Conservation (phyloP, 2,329 filamentous ascomycete genomes). For the Knoxdaviesia proteae region DNA sequence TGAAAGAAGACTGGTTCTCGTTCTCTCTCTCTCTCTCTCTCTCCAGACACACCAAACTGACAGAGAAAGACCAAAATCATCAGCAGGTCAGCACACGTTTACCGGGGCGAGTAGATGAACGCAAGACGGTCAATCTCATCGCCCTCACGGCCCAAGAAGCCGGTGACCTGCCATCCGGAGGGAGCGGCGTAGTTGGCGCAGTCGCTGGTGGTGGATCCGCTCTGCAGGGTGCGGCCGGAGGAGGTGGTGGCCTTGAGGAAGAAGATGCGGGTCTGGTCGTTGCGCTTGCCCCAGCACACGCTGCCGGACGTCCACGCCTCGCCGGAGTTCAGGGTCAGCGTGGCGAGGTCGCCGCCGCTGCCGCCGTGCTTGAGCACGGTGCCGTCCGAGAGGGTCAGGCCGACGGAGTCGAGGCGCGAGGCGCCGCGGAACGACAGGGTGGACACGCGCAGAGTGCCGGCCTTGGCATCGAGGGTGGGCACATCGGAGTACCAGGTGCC, state of each 20-base stretch:
- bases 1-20: too few relatives aligned
- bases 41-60: too few relatives aligned
- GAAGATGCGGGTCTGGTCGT: constrained; percentile 27
- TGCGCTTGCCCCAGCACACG: constrained; percentile 28
- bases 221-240: constrained; percentile 20
- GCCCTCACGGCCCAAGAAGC: constrained; percentile 27
- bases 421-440: constrained; percentile 24
- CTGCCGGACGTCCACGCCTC: constrained; percentile 28
- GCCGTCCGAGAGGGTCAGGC: constrained; percentile 25
- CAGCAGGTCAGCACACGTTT: constrained; percentile 1
- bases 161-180: constrained; percentile 28
- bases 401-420: constrained; percentile 27
- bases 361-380: constrained; percentile 30
- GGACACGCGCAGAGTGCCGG: constrained; percentile 13
- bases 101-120: constrained; percentile 23
- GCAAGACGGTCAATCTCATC: constrained; percentile 35
- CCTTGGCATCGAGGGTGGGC: constrained; percentile 13
- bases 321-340: constrained; percentile 19
- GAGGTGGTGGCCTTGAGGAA: constrained; percentile 33
- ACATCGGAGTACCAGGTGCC: constrained; percentile 36
- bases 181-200: constrained; percentile 26
- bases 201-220: constrained; percentile 23
- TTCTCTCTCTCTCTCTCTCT: too few relatives aligned
- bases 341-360: constrained; percentile 21
- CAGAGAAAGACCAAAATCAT: too few relatives aligned